Base-by-base conservation (phyloP, 352 stramenopile genomes). In the Globisporangium orthogonon region DNA sequence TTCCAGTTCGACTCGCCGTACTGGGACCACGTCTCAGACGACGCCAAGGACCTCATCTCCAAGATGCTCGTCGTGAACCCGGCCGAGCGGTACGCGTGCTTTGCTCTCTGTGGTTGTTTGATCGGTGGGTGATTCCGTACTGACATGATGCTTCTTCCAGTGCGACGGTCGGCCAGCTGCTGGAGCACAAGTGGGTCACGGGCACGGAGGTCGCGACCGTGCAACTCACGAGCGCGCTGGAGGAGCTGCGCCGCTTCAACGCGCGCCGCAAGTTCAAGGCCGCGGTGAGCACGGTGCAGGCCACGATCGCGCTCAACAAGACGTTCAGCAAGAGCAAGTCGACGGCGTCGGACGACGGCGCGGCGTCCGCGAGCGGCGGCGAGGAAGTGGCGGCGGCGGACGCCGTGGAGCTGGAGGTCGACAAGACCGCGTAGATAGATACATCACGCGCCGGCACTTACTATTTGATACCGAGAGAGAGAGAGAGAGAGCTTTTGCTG, bases 1-100 rank as follows among this genome's bases (percentile, higher is more conserved):
- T 98, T 96, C 69, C 75, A 97, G 74, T 98, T 98, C 59, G 91
- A 98, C 60, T 87, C 89, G n/a, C 91, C 97, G 17, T 98, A 98
- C 71, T 98, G 94, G 94, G 84, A 93, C 65, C 78, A 95, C 61
- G 85, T 98, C 14, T 97, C 86, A 35, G 89, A 94, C 48, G 78
- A 97, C 51, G 95, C 91, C 48, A 98, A 98, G 69, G 91, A 98
- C 53, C 72, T 98, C 33, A 97, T 98, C 61, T 77, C 67, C n/a
- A 81, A 86, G 62, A 88, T 98, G 70, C 83, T 98, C 7, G 68
- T 96, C 3, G 72, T 97, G n/a, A 81, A 98, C 67, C 86, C 89
- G 17, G 68, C 83, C 17, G 75, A 97, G 62, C 74, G 96, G 78
- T 91, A 49, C 45, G 74, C 61, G 9, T 7, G 14, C 23, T 33